phyloP scores from a whole-genome alignment of 495 filamentous ascomycete species.

The Xylaria castorea region DNA sequence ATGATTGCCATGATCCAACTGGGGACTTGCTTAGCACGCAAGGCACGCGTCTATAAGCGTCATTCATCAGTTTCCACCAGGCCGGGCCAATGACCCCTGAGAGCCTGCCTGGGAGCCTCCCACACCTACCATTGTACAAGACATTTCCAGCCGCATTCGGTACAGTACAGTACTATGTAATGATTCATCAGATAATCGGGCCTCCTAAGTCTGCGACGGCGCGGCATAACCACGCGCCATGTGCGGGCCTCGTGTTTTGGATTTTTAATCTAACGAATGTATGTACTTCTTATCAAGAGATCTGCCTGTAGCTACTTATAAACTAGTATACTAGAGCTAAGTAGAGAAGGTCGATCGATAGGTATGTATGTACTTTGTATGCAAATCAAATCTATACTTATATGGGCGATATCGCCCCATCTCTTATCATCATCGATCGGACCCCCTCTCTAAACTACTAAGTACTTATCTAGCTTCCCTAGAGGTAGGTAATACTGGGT shows the following conservation, averaged over 20 bases:
- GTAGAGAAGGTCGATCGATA: background rate
- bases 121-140: background rate
- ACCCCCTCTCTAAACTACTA: background rate
- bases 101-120: background rate
- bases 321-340: background rate
- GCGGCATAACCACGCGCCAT: conserved; percentile 29
- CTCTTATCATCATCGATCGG: conserved; percentile 21
- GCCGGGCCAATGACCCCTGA: background rate
- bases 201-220: conserved; percentile 31
- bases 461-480: background rate
- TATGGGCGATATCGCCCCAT: conserved; percentile 21
- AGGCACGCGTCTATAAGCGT: conserved; percentile 19
- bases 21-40: conserved; percentile 14
- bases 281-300: conserved; percentile 23
- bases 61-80: conserved; percentile 4
- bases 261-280: conserved; percentile 26
- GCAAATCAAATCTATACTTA: no score
- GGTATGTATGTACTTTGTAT: conserved; percentile 5
- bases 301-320: background rate
- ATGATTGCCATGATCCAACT: background rate
- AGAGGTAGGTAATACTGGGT: background rate
- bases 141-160: conserved; percentile 35
- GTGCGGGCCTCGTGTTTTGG: conserved; percentile 27
- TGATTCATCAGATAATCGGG: conserved; percentile 42
- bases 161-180: no score